Evolutionary conservation across 164 flowering plant genomes (phyloP), one percentile per base, ranked within the genome.

Genomic region (Santalum album): DNA sequence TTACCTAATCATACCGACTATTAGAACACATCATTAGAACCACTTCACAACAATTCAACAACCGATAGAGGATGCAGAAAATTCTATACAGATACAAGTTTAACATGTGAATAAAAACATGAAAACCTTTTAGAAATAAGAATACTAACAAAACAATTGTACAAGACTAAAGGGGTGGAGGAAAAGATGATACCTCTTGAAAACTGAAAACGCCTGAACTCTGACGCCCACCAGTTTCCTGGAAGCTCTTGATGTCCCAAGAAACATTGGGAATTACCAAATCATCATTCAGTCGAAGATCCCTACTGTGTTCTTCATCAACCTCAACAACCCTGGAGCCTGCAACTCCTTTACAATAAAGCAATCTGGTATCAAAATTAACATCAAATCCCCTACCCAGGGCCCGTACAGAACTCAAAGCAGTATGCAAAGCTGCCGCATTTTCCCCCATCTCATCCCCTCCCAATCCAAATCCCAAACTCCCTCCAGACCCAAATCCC

Each of bases 331-430:
- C 58, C 51, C 79, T 72, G 42, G 88, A 72, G 42, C 90, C 90
- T 1, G 78, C 65, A n/a, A 67, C 69, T 29, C 96, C 96, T 65
- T 88, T 88, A 63, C 94, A 85, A 54, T 85, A 85, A 21, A 88
- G 73, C 62, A 85, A 67, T 68, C 90, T 79, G 18, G 83, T 83
- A 66, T 87, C 96, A 29, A 68, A 85, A 56, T 79, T 85, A 46
- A 85, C 87, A 62, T 87, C 92, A 49, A 87, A 87, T 0, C 96
- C 92, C 64, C 82, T 81, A 15, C 96, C 96, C 15, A 87, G 24
- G 25, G 96, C 86, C 64, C 83, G 82, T 10, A 85, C 73, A 16
- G 92, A 60, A 78, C 75, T 84, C 45, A 51, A 11, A 45, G 81
- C 78, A 9, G 87, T 87, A 22, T 80, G 80, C 60, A 75, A 62